phyloP scores from a whole-genome alignment of 352 stramenopile species.

The Globisporangium polare region DNA sequence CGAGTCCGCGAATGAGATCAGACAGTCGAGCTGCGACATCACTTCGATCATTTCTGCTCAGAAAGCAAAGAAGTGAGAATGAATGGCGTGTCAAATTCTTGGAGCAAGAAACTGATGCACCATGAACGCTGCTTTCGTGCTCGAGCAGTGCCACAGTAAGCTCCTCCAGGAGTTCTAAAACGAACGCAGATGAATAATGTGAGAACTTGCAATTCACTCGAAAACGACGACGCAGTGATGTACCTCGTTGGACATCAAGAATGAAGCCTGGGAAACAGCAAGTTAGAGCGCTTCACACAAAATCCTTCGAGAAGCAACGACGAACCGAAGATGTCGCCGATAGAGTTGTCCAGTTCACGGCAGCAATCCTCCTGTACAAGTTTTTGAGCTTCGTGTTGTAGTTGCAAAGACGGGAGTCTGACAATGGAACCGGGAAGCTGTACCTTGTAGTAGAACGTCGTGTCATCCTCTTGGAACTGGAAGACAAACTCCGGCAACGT shows the following conservation, averaged over 20 bases:
- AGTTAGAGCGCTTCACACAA: constrained; percentile 11
- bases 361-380: constrained; percentile 60
- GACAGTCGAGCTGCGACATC: constrained; percentile 66
- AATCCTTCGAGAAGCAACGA: background rate
- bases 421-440: background rate
- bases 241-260: constrained; percentile 76
- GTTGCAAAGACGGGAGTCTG: background rate
- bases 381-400: background rate
- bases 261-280: constrained; percentile 53
- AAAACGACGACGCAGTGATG: background rate
- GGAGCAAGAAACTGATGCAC: constrained; percentile 17
- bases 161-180: constrained; percentile 62
- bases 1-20: constrained; percentile 59
- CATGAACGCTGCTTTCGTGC: constrained; percentile 67
- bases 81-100: background rate
- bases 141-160: constrained; percentile 64
- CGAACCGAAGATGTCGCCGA: constrained; percentile 80
- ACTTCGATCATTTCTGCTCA: constrained; percentile 63
- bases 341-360: constrained; percentile 70
- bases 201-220: background rate
- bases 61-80: constrained; percentile 6
- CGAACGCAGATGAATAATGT: background rate
- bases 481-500: constrained; percentile 76
- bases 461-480: constrained; percentile 86
- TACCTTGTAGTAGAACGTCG: constrained; percentile 88